Percentiles rank a stretch among this genome's conserved stretches.
Conservation (phyloP, 2,329 filamentous ascomycete species). For the Clonostachys sp. region DNA sequence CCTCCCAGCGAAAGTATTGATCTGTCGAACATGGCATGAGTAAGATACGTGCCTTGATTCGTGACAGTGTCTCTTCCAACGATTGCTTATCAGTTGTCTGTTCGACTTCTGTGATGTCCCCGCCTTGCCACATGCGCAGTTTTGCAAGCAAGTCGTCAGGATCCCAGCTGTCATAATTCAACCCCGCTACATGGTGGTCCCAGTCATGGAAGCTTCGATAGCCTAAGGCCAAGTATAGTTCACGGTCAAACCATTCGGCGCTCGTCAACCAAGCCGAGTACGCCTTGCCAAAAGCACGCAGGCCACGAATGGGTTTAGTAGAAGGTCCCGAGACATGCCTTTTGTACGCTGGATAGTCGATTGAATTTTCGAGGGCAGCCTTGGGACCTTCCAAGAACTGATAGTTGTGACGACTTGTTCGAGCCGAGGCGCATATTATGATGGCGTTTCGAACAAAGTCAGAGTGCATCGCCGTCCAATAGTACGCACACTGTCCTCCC, state of each 20-base stretch:
- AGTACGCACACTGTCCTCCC: slow-evolving; percentile 41
- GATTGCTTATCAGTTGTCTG: slow-evolving; percentile 8
- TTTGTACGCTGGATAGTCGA: slow-evolving; percentile 28
- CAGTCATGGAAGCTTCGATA: slow-evolving; percentile 29
- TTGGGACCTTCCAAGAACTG: slow-evolving; percentile 41
- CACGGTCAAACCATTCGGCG: slow-evolving; percentile 35
- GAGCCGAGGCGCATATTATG: slow-evolving; percentile 37
- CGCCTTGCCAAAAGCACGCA: slow-evolving; percentile 36
- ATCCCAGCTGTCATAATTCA: slow-evolving; percentile 30
- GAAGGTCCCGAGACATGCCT: slow-evolving; percentile 10
- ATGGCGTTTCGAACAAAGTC: slow-evolving; percentile 29
- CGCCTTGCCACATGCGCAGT: slow-evolving; percentile 38
- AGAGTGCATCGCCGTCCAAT: slow-evolving; percentile 39
- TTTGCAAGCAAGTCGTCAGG: slow-evolving; percentile 34
- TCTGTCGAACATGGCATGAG: slow-evolving; percentile 60
- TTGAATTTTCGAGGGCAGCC: slow-evolving; percentile 28
- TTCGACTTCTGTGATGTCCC: slow-evolving; percentile 20
- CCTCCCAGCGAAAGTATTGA: slow-evolving; percentile 54
- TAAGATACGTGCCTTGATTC: slow-evolving; percentile 57
- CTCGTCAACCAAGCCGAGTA: slow-evolving; percentile 43
- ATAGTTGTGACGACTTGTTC: slow-evolving; percentile 38
- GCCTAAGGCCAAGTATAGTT: slow-evolving; percentile 27
- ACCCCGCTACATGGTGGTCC: slow-evolving; percentile 17
- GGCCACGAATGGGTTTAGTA: slow-evolving; percentile 19
- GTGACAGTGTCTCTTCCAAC: slow-evolving; percentile 49